Conservation (phyloP, 2,329 filamentous ascomycete genomes). For the Malbranchea cinnamomea region DNA sequence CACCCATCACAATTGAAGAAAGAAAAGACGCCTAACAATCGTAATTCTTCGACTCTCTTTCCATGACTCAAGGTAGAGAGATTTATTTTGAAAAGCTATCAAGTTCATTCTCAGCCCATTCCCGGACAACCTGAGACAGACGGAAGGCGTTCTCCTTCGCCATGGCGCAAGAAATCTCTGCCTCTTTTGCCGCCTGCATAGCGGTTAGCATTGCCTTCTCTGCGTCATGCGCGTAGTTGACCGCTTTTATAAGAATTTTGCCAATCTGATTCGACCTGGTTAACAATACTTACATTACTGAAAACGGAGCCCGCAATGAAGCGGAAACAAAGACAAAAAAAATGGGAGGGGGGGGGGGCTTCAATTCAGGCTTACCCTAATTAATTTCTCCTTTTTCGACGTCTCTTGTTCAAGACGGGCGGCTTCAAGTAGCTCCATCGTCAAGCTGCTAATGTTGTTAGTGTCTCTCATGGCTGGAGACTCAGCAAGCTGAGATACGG, state of each 20-base stretch:
- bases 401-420: slow-evolving; percentile 9
- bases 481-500: slow-evolving; percentile 2
- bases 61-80: background rate
- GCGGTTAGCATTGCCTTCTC: slow-evolving; percentile 12
- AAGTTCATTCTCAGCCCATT: slow-evolving; percentile 3
- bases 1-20: no score
- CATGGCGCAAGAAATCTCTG: slow-evolving; percentile 11
- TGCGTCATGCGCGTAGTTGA: slow-evolving; percentile 13
- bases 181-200: slow-evolving; percentile 12
- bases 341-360: background rate
- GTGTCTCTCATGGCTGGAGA: slow-evolving; percentile 9
- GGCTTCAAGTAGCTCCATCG: slow-evolving; percentile 10
- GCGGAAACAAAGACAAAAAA: background rate
- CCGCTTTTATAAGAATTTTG: slow-evolving; percentile 11
- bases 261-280: slow-evolving; percentile 8
- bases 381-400: slow-evolving; percentile 11
- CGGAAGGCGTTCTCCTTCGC: slow-evolving; percentile 12
- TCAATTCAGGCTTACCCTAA: slow-evolving; percentile 8
- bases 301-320: background rate
- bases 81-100: background rate
- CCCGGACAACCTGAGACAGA: slow-evolving; percentile 9
- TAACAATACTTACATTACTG: slow-evolving; percentile 2
- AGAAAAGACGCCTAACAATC: background rate
- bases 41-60: background rate
- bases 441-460: slow-evolving; percentile 8